A percentile compares a stretch with the other conserved stretches of the same genome.
phyloP scores from a whole-genome alignment of 2,329 filamentous ascomycete species.

The Tolypocladium sp. region DNA sequence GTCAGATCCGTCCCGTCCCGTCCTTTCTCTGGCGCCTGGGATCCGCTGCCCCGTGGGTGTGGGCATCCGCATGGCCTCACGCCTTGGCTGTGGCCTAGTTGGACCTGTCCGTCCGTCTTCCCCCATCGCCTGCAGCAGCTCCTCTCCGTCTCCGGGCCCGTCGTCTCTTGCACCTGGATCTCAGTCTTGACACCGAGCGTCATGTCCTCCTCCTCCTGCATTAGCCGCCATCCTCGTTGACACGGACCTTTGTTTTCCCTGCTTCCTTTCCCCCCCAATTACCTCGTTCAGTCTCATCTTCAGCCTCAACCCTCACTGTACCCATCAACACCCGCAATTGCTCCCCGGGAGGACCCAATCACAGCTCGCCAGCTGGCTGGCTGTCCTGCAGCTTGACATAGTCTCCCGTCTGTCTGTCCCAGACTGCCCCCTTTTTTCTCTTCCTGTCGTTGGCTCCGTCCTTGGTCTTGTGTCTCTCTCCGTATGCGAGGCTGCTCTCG shows the following conservation, averaged over 20 bases:
- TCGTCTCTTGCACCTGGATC: background rate
- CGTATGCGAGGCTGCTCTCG: background rate
- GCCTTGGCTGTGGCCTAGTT: background rate
- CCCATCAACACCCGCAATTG: constrained; percentile 9
- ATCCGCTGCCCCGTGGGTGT: background rate
- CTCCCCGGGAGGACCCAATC: constrained; percentile 17
- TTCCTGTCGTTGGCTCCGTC: background rate
- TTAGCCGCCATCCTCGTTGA: background rate
- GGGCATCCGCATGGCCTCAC: background rate
- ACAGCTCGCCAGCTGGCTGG: constrained; percentile 25
- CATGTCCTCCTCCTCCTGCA: background rate
- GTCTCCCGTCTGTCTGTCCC: background rate
- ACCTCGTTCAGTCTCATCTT: background rate
- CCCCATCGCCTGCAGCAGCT: background rate
- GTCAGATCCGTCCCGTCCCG: background rate
- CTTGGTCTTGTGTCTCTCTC: background rate
- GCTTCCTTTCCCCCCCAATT: background rate
- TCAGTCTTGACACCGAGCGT: background rate
- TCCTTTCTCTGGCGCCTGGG: background rate
- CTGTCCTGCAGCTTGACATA: background rate
- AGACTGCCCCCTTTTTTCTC: background rate
- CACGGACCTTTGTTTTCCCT: background rate
- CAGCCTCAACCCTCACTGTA: background rate
- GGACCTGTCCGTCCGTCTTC: background rate
- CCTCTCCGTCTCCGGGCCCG: background rate